Evolutionary conservation across 2,329 filamentous ascomycete genomes (phyloP).

Genomic region (Atkinsonella texensis): DNA sequence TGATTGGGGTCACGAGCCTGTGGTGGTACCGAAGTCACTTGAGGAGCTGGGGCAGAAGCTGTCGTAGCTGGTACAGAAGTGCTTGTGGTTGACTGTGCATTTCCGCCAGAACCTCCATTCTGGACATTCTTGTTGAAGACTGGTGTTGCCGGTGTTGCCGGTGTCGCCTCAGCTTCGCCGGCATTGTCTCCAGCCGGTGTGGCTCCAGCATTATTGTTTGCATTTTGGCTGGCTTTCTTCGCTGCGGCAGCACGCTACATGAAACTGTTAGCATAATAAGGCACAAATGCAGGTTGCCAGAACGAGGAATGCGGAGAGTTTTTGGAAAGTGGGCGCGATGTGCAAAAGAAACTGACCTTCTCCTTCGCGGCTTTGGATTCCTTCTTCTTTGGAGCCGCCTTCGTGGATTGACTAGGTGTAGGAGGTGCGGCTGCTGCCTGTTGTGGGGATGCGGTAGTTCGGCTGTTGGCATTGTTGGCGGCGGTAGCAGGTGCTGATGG

Average conservation of each 20-base stretch:
- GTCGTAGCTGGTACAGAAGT: conserved; percentile 10
- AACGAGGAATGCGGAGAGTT: neutral
- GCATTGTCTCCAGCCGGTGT: conserved; percentile 45
- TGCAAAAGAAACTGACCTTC: conserved; percentile 42
- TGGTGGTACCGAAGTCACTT: conserved; percentile 17
- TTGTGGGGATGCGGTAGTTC: conserved; percentile 49
- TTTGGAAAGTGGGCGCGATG: neutral
- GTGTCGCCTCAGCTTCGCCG: conserved; percentile 46
- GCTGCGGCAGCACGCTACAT: conserved; percentile 33
- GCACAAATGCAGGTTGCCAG: neutral
- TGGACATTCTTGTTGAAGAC: conserved; percentile 31
- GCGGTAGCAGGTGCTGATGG: conserved; percentile 45
- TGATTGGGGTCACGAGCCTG: conserved; percentile 35
- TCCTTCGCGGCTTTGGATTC: conserved; percentile 50
- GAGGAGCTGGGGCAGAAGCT: conserved; percentile 17
- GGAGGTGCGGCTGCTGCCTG: conserved; percentile 57
- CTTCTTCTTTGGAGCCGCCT: conserved; percentile 70
- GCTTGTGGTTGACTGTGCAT: conserved; percentile 14
- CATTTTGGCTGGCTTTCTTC: conserved; percentile 51
- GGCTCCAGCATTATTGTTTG: conserved; percentile 30
- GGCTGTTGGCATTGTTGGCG: conserved; percentile 37
- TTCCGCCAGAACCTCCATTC: conserved; percentile 16
- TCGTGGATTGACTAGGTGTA: conserved; percentile 62
- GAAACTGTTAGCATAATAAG: neutral
- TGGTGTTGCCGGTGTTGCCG: conserved; percentile 53